A percentile compares a stretch with the other conserved stretches of the same genome.
Evolutionary conservation across 1,284 basidiomycete species (phyloP).

Genomic region (Tilletiopsis washingtonensis): DNA sequence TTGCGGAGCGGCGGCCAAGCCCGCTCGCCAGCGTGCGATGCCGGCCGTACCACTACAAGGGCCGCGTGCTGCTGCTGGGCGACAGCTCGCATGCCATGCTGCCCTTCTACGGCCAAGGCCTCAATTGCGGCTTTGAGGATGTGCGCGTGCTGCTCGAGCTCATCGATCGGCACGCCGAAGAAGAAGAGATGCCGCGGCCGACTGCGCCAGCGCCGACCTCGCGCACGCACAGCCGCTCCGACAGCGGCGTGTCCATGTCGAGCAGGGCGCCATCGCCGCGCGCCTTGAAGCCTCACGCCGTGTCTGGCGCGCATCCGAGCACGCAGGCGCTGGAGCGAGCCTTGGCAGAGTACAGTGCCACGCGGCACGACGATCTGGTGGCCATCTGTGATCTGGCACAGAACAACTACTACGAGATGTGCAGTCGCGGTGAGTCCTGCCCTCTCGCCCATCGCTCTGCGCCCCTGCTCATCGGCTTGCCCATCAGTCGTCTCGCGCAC

Average conservation of each 20-base stretch:
- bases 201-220: no score
- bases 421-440: conserved; percentile 54
- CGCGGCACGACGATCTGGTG: conserved; percentile 74
- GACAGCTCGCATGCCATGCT: conserved; percentile 97
- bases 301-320: conserved; percentile 48
- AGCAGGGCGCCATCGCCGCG: no score
- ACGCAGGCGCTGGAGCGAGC: conserved; percentile 57
- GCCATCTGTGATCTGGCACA: conserved; percentile 87
- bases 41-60: conserved; percentile 80
- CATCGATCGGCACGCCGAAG: conserved; percentile 59
- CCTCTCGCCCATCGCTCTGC: background rate
- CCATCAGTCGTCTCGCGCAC: conserved; percentile 63
- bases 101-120: conserved; percentile 92
- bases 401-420: conserved; percentile 94
- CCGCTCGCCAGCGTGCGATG: conserved; percentile 84
- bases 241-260: background rate
- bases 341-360: conserved; percentile 67
- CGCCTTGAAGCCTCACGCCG: background rate
- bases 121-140: conserved; percentile 96
- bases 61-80: conserved; percentile 78
- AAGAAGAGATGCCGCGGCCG: no score
- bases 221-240: background rate
- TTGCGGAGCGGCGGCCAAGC: conserved; percentile 69
- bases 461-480: background rate
- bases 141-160: conserved; percentile 76